A percentile compares a stretch with the other conserved stretches of the same genome.
These are phyloP conservation scores for Coniosporium tulheliwenetii DNA, from an alignment of 2,329 filamentous ascomycete genomes.

Conservation along the genomic window DNA sequence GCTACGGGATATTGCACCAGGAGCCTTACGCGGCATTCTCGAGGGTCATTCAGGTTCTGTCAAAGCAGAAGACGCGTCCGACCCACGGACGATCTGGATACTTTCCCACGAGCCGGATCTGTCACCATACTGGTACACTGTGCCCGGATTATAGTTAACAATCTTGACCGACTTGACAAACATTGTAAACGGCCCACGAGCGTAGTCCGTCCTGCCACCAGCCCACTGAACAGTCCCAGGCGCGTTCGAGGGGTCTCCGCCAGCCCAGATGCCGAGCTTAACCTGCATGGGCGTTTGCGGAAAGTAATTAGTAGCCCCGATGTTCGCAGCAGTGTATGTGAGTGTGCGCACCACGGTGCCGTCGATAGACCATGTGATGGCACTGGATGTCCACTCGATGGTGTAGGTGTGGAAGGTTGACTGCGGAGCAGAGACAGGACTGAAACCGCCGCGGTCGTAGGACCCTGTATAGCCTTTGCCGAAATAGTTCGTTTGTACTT, in stretches of 20 bases:
- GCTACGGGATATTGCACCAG: no score
- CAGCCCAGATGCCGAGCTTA: slow-evolving; percentile 84
- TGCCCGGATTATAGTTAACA: slow-evolving; percentile 87
- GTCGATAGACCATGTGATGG: slow-evolving; percentile 78
- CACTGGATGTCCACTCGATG: slow-evolving; percentile 75
- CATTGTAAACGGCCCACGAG: slow-evolving; percentile 75
- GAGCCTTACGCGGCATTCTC: no score
- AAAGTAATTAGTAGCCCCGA: slow-evolving; percentile 54
- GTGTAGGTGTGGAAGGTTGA: slow-evolving; percentile 69
- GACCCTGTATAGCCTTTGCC: slow-evolving; percentile 73
- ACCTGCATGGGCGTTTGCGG: slow-evolving; percentile 93
- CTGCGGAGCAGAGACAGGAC: slow-evolving; percentile 54
- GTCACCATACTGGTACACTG: slow-evolving; percentile 68
- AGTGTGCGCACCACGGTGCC: slow-evolving; percentile 64
- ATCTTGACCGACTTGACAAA: slow-evolving; percentile 59
- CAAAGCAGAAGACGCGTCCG: no score
- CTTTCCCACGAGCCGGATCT: slow-evolving; percentile 64
- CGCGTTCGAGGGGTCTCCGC: slow-evolving; percentile 68
- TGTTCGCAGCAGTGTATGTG: slow-evolving; percentile 50
- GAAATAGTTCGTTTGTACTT: slow-evolving; percentile 97
- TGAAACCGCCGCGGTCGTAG: slow-evolving; percentile 81
- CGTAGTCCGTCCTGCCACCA: slow-evolving; percentile 71
- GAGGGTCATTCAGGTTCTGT: no score
- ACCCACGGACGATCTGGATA: no score
- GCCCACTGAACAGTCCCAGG: slow-evolving; percentile 83